These are phyloP conservation scores for Sarcodon sp. DNA, from an alignment of 768 basidiomycete species.

Conservation along the genomic window DNA sequence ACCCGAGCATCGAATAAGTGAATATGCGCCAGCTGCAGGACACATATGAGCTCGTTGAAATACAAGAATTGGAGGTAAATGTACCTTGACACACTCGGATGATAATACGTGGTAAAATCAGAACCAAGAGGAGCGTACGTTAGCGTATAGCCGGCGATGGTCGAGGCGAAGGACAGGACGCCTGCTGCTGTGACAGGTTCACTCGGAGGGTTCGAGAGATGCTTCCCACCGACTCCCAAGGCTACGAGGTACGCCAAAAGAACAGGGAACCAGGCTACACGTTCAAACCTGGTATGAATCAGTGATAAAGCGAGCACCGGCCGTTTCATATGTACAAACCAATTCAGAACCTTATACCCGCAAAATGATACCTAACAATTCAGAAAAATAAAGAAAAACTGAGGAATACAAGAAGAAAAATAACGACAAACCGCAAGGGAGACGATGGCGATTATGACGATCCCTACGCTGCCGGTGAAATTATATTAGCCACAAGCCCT, in stretches of 20 bases:
- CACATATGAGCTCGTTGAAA: neutral
- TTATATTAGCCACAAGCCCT: neutral
- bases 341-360: constrained; percentile 49
- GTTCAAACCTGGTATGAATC: constrained; percentile 46
- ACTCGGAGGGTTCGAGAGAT: constrained; percentile 37
- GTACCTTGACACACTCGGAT: constrained; percentile 43
- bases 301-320: neutral
- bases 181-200: constrained; percentile 39
- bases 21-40: constrained; percentile 43
- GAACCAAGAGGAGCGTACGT: constrained; percentile 49
- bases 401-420: neutral
- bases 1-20: constrained; percentile 49
- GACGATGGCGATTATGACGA: constrained; percentile 61
- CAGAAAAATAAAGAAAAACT: neutral
- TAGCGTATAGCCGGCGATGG: constrained; percentile 62
- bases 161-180: constrained; percentile 55
- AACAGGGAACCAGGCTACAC: constrained; percentile 66
- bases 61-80: neutral
- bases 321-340: constrained; percentile 18
- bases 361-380: constrained; percentile 52
- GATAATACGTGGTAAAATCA: constrained; percentile 68
- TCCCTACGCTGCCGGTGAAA: constrained; percentile 46
- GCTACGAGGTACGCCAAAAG: constrained; percentile 62
- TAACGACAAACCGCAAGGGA: constrained; percentile 39
- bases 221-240: constrained; percentile 61